phyloP scores from a whole-genome alignment of 2,329 filamentous ascomycete species.

The Colletotrichum lini region DNA sequence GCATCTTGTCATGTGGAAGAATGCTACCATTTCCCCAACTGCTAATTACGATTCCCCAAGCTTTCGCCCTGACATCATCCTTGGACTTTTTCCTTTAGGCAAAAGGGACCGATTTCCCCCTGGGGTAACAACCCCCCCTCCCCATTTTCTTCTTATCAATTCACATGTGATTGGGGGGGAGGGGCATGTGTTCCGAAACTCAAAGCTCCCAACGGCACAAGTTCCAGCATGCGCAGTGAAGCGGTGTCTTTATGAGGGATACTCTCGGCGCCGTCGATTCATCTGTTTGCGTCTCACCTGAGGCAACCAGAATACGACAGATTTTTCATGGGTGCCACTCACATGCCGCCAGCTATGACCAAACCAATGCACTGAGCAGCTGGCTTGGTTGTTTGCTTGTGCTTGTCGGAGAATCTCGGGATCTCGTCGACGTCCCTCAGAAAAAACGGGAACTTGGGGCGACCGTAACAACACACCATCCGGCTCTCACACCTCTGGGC shows the following conservation, averaged over 20 bases:
- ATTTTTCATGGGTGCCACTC: constrained; percentile 33
- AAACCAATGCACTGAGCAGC: constrained; percentile 26
- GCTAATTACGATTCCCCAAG: constrained; percentile 24
- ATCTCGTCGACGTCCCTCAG: constrained; percentile 29
- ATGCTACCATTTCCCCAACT: constrained; percentile 23
- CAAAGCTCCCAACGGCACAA: constrained; percentile 25
- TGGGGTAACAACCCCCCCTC: constrained; percentile 25
- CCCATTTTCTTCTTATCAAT: constrained; percentile 35
- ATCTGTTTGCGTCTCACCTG: constrained; percentile 38
- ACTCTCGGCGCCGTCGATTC: constrained; percentile 20
- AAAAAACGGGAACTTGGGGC: constrained; percentile 25
- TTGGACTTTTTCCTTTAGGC: constrained; percentile 25
- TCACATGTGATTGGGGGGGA: constrained; percentile 40
- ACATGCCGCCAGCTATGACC: constrained; percentile 33
- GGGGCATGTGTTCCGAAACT: constrained; percentile 27
- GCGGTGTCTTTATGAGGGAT: constrained; percentile 18
- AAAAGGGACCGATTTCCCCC: constrained; percentile 34
- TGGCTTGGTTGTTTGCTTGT: constrained; percentile 36
- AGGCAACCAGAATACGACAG: constrained; percentile 20
- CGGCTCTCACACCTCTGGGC: constrained; percentile 23
- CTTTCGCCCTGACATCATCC: constrained; percentile 40
- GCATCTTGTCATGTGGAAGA: constrained; percentile 22
- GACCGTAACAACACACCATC: constrained; percentile 28
- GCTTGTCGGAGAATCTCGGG: constrained; percentile 39
- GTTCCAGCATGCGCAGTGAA: background rate